Base-by-base conservation (phyloP, 257 asterid species). In the Scutellaria barbata region DNA sequence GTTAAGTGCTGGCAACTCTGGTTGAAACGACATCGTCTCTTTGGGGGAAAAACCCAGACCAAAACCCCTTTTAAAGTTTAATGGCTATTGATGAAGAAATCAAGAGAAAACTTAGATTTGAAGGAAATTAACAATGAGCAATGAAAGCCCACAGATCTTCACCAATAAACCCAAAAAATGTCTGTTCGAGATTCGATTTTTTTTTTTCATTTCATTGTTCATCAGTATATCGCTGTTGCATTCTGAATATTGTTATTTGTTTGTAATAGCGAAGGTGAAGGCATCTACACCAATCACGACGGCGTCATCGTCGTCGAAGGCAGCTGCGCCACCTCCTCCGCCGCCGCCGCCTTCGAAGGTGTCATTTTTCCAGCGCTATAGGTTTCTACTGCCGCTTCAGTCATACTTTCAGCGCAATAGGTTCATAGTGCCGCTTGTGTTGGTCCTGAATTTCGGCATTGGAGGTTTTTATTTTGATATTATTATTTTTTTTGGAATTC, bases 361-460 rank as follows among this genome's bases (percentile, higher is more conserved):
- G 79, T 81, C 97, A 3, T 77, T 89, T 43, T 17, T 66, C 25
- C 89, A 93, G 20, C 95, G 71, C n/a, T 72, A 51, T 43, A 73
- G 25, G 66, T 63, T 73, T 7, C 67, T 50, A 18, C 51, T 61
- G 67, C 67, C 67, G 41, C 35, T 30, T 3, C 35, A 30, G 35
- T 30, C 30, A 39, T 18, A 20, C n/a, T 30, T 61, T 9, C 35
- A 61, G 67, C 67, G 96, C 33, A 83, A 83, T 74, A 89, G 75
- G 89, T 91, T 85, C 78, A 43, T 89, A 51, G 84, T 84, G 86
- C 93, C 96, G 59, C 78, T 90, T 66, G 84, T 89, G 48, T 58
- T 93, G 87, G 89, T 79, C 45, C 86, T 87, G 81, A 90, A 92
- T 80, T 82, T 93, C 82, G 25, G 87, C 47, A 78, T 82, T 33